These are phyloP conservation scores for Skeletonema potamos DNA, from an alignment of 108 stramenopile genomes.

Conservation along the genomic window DNA sequence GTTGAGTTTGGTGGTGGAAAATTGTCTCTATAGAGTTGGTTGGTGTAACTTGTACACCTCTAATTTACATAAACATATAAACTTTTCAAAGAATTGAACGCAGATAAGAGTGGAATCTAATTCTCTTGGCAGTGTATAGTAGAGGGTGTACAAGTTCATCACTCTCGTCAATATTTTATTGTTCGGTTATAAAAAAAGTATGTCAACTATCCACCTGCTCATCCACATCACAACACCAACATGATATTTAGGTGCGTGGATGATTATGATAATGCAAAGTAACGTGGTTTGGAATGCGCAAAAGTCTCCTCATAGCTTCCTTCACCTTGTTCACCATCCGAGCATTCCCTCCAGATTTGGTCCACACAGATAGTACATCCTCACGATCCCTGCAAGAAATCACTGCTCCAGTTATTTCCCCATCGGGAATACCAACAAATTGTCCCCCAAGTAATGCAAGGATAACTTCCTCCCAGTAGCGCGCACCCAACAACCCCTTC, in stretches of 20 bases:
- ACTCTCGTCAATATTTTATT: not conserved
- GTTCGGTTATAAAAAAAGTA: not conserved
- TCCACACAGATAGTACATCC: slow-evolving; percentile 96
- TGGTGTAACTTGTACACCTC: not conserved
- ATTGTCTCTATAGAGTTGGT: not conserved
- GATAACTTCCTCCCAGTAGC: slow-evolving; percentile 94
- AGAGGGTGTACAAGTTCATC: not conserved
- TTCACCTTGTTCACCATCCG: slow-evolving; percentile 77
- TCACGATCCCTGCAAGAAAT: slow-evolving; percentile 89
- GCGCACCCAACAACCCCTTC: slow-evolving; percentile 73
- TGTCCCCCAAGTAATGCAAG: slow-evolving; percentile 94
- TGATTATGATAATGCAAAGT: slow-evolving; percentile 48
- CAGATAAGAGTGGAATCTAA: too few species aligned
- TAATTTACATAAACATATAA: not conserved
- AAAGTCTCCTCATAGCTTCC: slow-evolving; percentile 80
- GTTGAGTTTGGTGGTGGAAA: not conserved
- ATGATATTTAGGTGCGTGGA: slow-evolving; percentile 7
- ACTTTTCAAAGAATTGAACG: not conserved
- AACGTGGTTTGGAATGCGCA: slow-evolving; percentile 77
- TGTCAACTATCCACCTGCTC: not conserved
- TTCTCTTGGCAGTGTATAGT: too few species aligned
- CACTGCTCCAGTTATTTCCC: slow-evolving; percentile 94
- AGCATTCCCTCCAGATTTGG: slow-evolving; percentile 71
- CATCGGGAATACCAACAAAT: slow-evolving; percentile 75
- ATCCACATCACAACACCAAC: not conserved